phyloP scores from a whole-genome alignment of 208 protist species.

The Kentomonas sorsogonicus region DNA sequence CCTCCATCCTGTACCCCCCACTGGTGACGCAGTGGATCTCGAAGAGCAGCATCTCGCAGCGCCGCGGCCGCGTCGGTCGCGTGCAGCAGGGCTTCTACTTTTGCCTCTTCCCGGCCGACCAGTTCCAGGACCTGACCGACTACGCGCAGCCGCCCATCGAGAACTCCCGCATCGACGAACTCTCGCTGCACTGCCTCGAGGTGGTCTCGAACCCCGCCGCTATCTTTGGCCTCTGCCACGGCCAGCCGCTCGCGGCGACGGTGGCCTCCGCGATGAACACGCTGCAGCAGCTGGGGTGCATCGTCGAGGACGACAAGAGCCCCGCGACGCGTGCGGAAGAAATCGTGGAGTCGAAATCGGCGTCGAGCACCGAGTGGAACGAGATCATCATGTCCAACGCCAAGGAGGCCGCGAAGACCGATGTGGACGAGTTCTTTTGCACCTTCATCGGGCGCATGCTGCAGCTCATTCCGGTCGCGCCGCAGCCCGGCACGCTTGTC shows the following conservation, averaged over 20 bases:
- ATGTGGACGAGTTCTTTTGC: constrained; percentile 42
- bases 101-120: constrained; percentile 49
- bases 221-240: constrained; percentile 74
- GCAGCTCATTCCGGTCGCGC: constrained; percentile 59
- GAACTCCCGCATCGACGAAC: constrained; percentile 60
- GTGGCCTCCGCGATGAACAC: constrained; percentile 61
- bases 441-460: constrained; percentile 70
- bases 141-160: constrained; percentile 31
- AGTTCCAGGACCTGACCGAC: constrained; percentile 38
- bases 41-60: constrained; percentile 59
- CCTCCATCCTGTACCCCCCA: constrained; percentile 76
- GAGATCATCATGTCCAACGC: constrained; percentile 20
- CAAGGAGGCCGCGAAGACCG: constrained; percentile 21
- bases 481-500: constrained; percentile 56
- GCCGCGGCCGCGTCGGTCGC: constrained; percentile 75
- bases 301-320: constrained; percentile 41
- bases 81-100: constrained; percentile 83
- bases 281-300: constrained; percentile 67
- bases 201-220: constrained; percentile 53
- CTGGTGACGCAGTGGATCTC: constrained; percentile 77
- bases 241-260: constrained; percentile 48
- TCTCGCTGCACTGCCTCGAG: constrained; percentile 77
- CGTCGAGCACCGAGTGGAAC: constrained; percentile 18
- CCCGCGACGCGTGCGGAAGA: constrained; percentile 23
- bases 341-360: constrained; percentile 25